phyloP scores from a whole-genome alignment of 2,329 filamentous ascomycete species.

The Claviceps purpurea region DNA sequence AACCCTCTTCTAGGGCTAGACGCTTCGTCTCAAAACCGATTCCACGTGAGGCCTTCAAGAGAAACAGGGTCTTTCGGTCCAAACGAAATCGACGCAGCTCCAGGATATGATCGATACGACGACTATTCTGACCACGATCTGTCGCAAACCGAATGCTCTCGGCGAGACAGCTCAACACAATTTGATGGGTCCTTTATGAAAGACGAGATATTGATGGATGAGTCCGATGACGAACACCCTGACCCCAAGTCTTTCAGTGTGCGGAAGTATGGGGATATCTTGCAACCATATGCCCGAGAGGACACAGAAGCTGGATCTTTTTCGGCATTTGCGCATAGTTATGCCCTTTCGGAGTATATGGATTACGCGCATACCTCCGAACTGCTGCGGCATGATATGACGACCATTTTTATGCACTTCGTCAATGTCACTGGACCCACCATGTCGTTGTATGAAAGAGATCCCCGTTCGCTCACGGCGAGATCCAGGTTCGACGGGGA shows the following conservation, averaged over 20 bases:
- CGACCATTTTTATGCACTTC: constrained; percentile 81
- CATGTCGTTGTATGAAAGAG: constrained; percentile 77
- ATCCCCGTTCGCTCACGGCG: constrained; percentile 58
- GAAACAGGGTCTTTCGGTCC: neutral
- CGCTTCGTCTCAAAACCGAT: constrained; percentile 1
- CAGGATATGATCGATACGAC: constrained; percentile 6
- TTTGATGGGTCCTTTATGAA: neutral
- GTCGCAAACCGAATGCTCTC: neutral
- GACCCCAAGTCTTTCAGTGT: constrained; percentile 11
- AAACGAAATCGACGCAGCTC: constrained; percentile 5
- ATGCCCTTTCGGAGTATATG: constrained; percentile 50
- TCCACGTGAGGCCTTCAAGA: neutral
- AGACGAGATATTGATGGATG: constrained; percentile 23
- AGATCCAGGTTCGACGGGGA: constrained; percentile 42
- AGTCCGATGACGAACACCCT: constrained; percentile 45
- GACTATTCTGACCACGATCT: neutral
- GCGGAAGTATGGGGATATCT: constrained; percentile 22
- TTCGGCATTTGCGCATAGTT: constrained; percentile 31
- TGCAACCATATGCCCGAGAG: constrained; percentile 13
- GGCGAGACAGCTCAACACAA: neutral
- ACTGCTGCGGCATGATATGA: constrained; percentile 65
- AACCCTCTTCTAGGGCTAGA: constrained; percentile 10
- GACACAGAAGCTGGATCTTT: constrained; percentile 36
- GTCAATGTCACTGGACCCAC: constrained; percentile 76
- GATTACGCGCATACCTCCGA: constrained; percentile 56